These are phyloP conservation scores for Eucalyptus lansdowneana DNA, from an alignment of 345 rosid species.

Conservation along the genomic window DNA sequence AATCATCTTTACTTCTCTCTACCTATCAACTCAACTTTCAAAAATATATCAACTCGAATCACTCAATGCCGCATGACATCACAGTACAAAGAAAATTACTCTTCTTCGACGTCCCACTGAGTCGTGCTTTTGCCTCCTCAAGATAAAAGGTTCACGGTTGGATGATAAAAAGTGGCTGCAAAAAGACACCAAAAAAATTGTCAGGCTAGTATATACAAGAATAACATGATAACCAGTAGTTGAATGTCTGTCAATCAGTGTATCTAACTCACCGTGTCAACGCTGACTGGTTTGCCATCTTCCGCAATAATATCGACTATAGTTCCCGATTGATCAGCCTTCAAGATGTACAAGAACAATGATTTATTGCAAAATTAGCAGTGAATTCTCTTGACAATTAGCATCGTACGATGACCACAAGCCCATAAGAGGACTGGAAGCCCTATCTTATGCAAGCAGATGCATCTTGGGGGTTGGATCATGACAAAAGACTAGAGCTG, in stretches of 20 bases:
- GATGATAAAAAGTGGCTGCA: slow-evolving; percentile 72
- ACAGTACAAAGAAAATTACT: neutral
- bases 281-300: slow-evolving; percentile 63
- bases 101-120: neutral
- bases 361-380: neutral
- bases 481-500: neutral
- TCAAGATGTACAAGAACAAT: neutral
- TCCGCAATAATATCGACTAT: slow-evolving; percentile 62
- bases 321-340: slow-evolving; percentile 82
- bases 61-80: slow-evolving; percentile 16
- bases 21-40: slow-evolving; percentile 3
- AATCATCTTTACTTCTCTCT: neutral
- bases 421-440: neutral
- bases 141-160: slow-evolving; percentile 31
- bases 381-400: neutral
- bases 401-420: neutral
- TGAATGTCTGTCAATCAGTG: neutral
- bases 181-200: neutral
- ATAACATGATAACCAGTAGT: neutral
- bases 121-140: neutral
- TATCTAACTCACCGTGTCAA: slow-evolving; percentile 43
- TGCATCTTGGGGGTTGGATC: neutral
- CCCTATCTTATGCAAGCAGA: neutral
- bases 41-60: neutral
- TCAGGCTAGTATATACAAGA: neutral